Evolutionary conservation across 2,329 filamentous ascomycete genomes (phyloP).

Genomic region (Aureobasidium vineae): DNA sequence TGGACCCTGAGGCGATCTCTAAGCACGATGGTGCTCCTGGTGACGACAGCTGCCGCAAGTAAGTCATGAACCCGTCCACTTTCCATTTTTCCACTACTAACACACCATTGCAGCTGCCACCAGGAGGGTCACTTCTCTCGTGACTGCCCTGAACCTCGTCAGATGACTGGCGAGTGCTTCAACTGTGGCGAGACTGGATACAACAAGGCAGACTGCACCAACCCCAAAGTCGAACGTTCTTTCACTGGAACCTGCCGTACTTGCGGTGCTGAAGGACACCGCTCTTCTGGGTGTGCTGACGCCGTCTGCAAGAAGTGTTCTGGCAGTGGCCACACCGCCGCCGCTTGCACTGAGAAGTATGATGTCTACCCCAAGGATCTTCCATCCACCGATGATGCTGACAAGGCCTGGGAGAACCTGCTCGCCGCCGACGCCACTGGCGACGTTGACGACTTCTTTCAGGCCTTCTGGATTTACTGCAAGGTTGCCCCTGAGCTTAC

Average conservation of each 20-base stretch:
- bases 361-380: constrained; percentile 57
- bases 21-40: constrained; percentile 30
- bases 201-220: constrained; percentile 62
- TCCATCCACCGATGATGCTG: constrained; percentile 38
- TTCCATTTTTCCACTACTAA: constrained; percentile 33
- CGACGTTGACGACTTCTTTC: constrained; percentile 58
- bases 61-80: constrained; percentile 31
- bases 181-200: constrained; percentile 62
- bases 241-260: constrained; percentile 61
- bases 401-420: constrained; percentile 60
- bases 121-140: constrained; percentile 45
- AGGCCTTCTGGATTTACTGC: constrained; percentile 53
- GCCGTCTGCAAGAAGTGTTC: constrained; percentile 63
- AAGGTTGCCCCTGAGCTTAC: constrained; percentile 60
- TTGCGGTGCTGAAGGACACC: constrained; percentile 55
- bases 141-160: constrained; percentile 41
- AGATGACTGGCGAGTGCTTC: constrained; percentile 56
- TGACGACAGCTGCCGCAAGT: constrained; percentile 43
- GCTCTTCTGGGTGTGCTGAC: constrained; percentile 62
- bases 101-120: constrained; percentile 43
- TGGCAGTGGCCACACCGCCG: constrained; percentile 56
- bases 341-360: constrained; percentile 60
- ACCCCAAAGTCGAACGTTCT: constrained; percentile 52
- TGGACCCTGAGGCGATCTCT: background rate
- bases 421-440: constrained; percentile 51